phyloP scores from a whole-genome alignment of 2,329 filamentous ascomycete species.

The Epichloe sp. region DNA sequence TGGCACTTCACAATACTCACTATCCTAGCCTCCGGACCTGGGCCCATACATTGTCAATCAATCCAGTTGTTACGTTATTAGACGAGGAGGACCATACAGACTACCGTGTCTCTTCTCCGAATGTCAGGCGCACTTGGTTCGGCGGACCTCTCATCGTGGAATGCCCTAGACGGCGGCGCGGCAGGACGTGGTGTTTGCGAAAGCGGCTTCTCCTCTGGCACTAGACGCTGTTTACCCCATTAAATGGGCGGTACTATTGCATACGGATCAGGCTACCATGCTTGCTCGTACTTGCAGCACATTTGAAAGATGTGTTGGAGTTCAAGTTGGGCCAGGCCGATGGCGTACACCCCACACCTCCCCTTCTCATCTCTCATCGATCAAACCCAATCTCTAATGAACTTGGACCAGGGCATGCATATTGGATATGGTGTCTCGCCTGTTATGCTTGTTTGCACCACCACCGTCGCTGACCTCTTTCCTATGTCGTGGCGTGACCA shows the following conservation, averaged over 20 bases:
- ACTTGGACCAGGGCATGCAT: too few species aligned
- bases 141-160: background rate
- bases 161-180: too few species aligned
- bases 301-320: too few species aligned
- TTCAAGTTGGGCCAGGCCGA: background rate
- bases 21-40: background rate
- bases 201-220: background rate
- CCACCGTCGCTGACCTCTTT: background rate
- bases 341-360: background rate
- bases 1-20: background rate
- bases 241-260: background rate
- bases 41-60: background rate
- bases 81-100: background rate
- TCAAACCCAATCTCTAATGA: background rate
- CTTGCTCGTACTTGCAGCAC: too few species aligned
- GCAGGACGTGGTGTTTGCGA: background rate
- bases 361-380: background rate
- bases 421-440: background rate
- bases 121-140: background rate
- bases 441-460: background rate
- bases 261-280: background rate
- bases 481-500: background rate
- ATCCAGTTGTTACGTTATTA: background rate
- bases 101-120: too few species aligned
- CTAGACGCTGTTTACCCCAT: background rate